Conservation (phyloP, 768 basidiomycete genomes). For the Lactifluus hygrophoroides region DNA sequence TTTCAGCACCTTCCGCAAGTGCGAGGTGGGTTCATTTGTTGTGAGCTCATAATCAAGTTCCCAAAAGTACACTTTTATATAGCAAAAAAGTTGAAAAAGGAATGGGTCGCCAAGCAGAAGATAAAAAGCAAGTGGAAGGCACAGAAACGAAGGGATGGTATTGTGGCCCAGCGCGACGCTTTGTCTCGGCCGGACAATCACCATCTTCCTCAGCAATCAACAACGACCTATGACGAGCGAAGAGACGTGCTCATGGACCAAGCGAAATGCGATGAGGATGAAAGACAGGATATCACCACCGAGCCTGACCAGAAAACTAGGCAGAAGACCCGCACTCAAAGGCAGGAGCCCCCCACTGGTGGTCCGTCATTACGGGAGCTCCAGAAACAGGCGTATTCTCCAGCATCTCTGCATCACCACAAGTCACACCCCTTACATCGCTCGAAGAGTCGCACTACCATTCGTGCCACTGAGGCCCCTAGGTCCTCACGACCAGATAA, state of each 20-base stretch:
- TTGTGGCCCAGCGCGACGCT: conserved; percentile 20
- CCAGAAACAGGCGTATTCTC: conserved; percentile 53
- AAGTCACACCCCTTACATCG: conserved; percentile 38
- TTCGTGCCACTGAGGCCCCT: conserved; percentile 11
- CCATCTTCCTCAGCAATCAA: neutral
- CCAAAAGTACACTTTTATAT: neutral
- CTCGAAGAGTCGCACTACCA: conserved; percentile 21
- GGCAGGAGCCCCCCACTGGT: conserved; percentile 2
- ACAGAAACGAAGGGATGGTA: conserved; percentile 48
- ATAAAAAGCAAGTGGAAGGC: conserved; percentile 72
- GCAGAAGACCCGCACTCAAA: neutral
- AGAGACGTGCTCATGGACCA: conserved; percentile 14
- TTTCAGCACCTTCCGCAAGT: conserved; percentile 58
- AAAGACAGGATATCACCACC: conserved; percentile 2
- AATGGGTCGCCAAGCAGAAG: conserved; percentile 71
- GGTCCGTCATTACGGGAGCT: conserved; percentile 46
- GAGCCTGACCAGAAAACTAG: neutral
- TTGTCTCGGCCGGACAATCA: neutral
- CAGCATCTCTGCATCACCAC: conserved; percentile 46
- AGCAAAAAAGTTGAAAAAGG: conserved; percentile 77
- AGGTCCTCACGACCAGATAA: conserved; percentile 21
- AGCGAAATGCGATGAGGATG: conserved; percentile 20
- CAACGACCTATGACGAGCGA: conserved; percentile 9
- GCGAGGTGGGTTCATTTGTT: conserved; percentile 40
- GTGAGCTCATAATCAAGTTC: neutral